phyloP scores from a whole-genome alignment of 73 alveolate species.

The Durusdinium trenchii region DNA sequence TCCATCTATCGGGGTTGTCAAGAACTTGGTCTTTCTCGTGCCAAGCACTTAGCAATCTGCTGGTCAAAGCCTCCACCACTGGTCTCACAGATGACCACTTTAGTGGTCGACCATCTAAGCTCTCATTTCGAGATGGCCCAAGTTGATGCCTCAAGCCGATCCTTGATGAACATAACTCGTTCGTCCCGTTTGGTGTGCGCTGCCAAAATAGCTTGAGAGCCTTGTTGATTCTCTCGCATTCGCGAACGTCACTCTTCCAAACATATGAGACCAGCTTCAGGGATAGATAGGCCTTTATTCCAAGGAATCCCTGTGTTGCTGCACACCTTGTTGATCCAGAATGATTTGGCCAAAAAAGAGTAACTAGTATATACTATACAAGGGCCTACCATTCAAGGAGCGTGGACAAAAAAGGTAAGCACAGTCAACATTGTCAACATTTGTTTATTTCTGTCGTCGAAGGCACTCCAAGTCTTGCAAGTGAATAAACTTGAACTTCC shows the following conservation, averaged over 20 bases:
- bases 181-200: slow-evolving; percentile 42
- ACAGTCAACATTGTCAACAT: too few species aligned
- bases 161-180: slow-evolving; percentile 31
- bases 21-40: background rate
- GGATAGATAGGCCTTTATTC: background rate
- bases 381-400: too few species aligned
- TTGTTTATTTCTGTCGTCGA: too few species aligned
- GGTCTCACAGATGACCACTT: slow-evolving; percentile 61
- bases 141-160: background rate
- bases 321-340: background rate
- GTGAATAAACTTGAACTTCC: slow-evolving; percentile 34
- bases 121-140: slow-evolving; percentile 15
- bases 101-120: background rate
- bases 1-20: background rate
- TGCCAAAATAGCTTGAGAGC: slow-evolving; percentile 16
- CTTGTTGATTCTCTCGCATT: slow-evolving; percentile 41
- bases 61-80: background rate
- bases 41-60: background rate
- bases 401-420: too few species aligned
- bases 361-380: background rate
- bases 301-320: background rate
- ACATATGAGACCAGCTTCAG: background rate
- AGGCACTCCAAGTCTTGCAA: background rate
- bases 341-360: background rate
- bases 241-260: slow-evolving; percentile 54